A percentile compares a stretch with the other conserved stretches of the same genome.
These are phyloP conservation scores for Raphanus sativus DNA, from an alignment of 345 rosid genomes.

Conservation along the genomic window DNA sequence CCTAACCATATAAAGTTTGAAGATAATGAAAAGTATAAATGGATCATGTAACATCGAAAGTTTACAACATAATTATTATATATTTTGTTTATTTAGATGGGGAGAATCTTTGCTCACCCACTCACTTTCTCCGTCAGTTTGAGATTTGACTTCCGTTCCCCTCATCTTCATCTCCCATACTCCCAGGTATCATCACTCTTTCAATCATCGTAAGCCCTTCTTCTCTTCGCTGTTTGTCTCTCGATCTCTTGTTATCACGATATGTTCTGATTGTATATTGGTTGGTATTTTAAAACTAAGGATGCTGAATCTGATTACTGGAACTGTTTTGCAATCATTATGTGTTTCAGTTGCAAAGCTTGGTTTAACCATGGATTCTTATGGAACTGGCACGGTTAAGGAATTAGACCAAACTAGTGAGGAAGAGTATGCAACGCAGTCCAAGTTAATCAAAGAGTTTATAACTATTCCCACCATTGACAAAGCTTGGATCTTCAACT, in stretches of 20 bases:
- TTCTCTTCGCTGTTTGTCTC: neutral
- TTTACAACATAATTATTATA: too few species aligned
- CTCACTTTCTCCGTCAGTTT: constrained; percentile 22
- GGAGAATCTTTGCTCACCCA: constrained; percentile 19
- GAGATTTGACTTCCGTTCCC: constrained; percentile 21
- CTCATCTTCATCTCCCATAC: constrained; percentile 11
- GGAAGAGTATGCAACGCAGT: constrained; percentile 69
- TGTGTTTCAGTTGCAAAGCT: constrained; percentile 34
- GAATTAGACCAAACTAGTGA: constrained; percentile 42
- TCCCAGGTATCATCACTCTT: constrained; percentile 9
- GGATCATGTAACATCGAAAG: too few species aligned
- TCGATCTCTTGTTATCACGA: too few species aligned
- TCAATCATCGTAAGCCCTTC: constrained; percentile 38
- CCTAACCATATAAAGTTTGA: too few species aligned
- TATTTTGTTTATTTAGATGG: neutral
- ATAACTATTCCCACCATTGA: constrained; percentile 57
- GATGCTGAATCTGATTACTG: neutral
- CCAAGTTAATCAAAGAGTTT: constrained; percentile 75
- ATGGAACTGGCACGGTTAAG: constrained; percentile 36
- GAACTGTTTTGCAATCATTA: neutral
- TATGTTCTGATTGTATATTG: neutral
- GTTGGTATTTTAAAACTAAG: neutral
- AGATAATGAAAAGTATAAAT: too few species aligned
- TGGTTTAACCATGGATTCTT: constrained; percentile 50
- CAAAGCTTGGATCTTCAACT: constrained; percentile 76